phyloP scores from a whole-genome alignment of 768 basidiomycete genomes.

The Boletus reticuloceps region DNA sequence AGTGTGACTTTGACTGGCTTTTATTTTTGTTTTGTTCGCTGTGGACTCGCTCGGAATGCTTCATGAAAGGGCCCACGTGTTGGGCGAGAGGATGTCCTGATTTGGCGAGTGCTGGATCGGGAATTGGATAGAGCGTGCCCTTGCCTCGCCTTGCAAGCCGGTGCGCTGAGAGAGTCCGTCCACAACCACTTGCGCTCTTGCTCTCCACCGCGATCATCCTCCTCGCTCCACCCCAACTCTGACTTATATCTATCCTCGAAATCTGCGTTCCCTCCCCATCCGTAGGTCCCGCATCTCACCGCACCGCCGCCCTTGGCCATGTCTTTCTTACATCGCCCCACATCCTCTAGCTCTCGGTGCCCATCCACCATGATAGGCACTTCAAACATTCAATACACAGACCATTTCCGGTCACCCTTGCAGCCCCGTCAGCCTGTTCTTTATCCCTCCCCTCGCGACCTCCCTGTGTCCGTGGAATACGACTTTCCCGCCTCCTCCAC shows the following conservation, averaged over 20 bases:
- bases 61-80: conserved; percentile 27
- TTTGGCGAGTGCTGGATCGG: conserved; percentile 25
- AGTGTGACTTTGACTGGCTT: too few relatives aligned
- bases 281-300: conserved; percentile 16
- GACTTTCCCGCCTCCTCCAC: conserved; percentile 22
- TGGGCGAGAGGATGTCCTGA: conserved; percentile 23
- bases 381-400: background rate
- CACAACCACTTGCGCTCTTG: conserved; percentile 13
- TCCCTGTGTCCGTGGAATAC: conserved; percentile 14
- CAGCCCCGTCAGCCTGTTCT: conserved; percentile 15
- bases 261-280: background rate
- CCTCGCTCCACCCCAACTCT: background rate
- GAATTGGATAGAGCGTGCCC: conserved; percentile 31
- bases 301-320: background rate
- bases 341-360: conserved; percentile 7
- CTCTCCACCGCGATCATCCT: conserved; percentile 7
- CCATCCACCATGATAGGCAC: conserved; percentile 21
- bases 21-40: background rate
- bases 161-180: conserved; percentile 20
- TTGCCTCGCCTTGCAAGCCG: conserved; percentile 32
- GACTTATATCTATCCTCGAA: background rate
- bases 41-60: background rate
- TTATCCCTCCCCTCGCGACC: conserved; percentile 14
- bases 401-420: conserved; percentile 12
- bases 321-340: conserved; percentile 14